Base-by-base conservation (phyloP, 176 grass and related monocot genomes). In the Zea luxurians region DNA sequence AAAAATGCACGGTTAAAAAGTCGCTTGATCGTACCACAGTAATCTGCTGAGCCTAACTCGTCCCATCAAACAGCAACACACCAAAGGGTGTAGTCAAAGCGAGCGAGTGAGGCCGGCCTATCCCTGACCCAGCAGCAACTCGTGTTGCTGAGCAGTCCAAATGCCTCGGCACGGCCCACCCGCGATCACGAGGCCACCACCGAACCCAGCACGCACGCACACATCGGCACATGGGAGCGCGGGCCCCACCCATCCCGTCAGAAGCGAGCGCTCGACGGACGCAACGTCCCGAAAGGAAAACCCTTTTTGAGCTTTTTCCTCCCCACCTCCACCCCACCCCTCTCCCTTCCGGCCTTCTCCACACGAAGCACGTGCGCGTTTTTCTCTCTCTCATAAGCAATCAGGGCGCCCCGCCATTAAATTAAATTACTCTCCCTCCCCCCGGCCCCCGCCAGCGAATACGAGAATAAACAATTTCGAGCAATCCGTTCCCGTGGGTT, bases 291-390 rank as follows among this genome's bases (percentile, higher is more conserved):
- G 4, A 8, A 41, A 48, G 3, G 8, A 16, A 41, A 10, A 17
- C 6, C 4, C 38, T 40, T 40, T 40, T 40, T 40, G 38, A 27
- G 27, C 1, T 27, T 40, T 4, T 40, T 52, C 4, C 50, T 3
- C 8, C 3, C 7, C 37, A 15, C 7, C 10, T n/a, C 68, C 83
- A 44, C n/a, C 35, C 44, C 0, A 4, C 18, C 13, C 0, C 37
- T 47, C 4, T 4, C 8, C 18, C 54, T 17, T 4, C 41, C 6
- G 41, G 6, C 5, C 50, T 54, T 54, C 17, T 12, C 60, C 82
- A 84, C 82, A 71, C 55, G 57, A 88, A 76, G 17, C 77, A 81
- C 82, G 82, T 88, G 86, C 82, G 27, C 76, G 71, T 70, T 70
- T 21, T 48, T 48, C 46, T 70, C 46, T 63, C 27, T 27, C 27